Base-by-base conservation (phyloP, 768 basidiomycete species). In the Termitomyces sp. region DNA sequence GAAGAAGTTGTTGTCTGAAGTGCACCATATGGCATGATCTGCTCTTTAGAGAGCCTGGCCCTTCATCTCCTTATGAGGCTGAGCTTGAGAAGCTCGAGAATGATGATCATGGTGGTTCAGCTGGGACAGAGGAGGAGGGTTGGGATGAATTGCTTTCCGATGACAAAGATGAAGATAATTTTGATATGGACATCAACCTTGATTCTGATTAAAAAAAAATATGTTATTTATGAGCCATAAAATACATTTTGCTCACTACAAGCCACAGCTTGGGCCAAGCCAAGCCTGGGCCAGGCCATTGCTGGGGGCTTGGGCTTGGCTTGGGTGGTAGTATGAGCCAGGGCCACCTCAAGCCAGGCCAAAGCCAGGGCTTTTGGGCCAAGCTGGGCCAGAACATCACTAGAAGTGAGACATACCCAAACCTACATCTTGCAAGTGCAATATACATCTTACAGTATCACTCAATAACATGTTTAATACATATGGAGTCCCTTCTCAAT, bases 1-100 rank as follows among this genome's bases (percentile, higher is more conserved):
- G 64, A 66, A 40, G 69, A 60, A 51, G 7, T 65, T 70, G 45
- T 56, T 28, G 28, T 28, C 4, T 28, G 28, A 28, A 28, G 4
- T 28, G 28, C 4, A 4, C 28, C 4, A 28, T 28, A 28, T 28
- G 28, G 4, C 28, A 28, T 28, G 28, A 28, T 28, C 28, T 28
- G 28, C 28, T 28, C 28, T 28, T 28, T 39, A 18, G 18, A 12
- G 18, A 44, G 9, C n/a, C 42, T 8, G 42, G 16, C 6, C 42
- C 42, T n/a, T 44, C 42, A 44, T 44, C 18, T 7, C 1, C 9
- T 5, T 44, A 44, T 44, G 42, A 44, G 42, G 18, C 42, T 7
- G 42, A 44, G 18, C 42, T 44, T n/a, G 16, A 44, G 42, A 22
- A 45, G 42, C 42, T 44, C 8, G 3, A 44, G 42, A 22, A 45